Evolutionary conservation across 768 basidiomycete genomes (phyloP).

Genomic region (Suillus americanus): DNA sequence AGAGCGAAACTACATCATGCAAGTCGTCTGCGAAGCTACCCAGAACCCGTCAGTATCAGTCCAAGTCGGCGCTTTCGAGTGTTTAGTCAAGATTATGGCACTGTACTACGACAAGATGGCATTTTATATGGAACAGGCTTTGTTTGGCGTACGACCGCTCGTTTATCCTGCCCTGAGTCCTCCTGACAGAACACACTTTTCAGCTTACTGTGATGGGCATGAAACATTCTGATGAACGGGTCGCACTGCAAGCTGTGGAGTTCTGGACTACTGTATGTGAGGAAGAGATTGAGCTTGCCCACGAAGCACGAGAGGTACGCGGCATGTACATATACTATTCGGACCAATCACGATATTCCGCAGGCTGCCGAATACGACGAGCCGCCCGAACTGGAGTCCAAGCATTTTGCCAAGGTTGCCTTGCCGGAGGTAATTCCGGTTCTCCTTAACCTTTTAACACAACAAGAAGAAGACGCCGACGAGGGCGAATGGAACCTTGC

Average conservation of each 20-base stretch:
- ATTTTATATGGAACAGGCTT: constrained; percentile 98
- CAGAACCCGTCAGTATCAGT: constrained; percentile 78
- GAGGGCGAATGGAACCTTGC: constrained; percentile 99
- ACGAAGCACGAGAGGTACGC: constrained; percentile 87
- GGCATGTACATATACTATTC: neutral
- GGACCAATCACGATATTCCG: constrained; percentile 11
- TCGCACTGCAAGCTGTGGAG: constrained; percentile 95
- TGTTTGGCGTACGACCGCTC: constrained; percentile 78
- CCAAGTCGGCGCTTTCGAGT: constrained; percentile 96
- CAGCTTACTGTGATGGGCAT: constrained; percentile 97
- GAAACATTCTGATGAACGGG: constrained; percentile 88
- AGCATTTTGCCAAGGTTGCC: constrained; percentile 91
- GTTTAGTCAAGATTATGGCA: constrained; percentile 94
- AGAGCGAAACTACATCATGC: constrained; percentile 99
- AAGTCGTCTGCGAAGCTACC: constrained; percentile 98
- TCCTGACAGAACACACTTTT: constrained; percentile 14
- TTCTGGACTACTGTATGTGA: constrained; percentile 99
- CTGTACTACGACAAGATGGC: constrained; percentile 99
- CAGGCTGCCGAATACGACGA: constrained; percentile 92
- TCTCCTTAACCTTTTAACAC: constrained; percentile 81
- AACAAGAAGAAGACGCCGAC: constrained; percentile 95
- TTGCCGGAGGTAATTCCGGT: constrained; percentile 94
- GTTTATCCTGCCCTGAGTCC: constrained; percentile 8
- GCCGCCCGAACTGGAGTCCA: constrained; percentile 79
- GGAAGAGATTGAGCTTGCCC: constrained; percentile 89